These are phyloP conservation scores for Hypoxylon lenormandii DNA, from an alignment of 495 filamentous ascomycete species.

Conservation along the genomic window DNA sequence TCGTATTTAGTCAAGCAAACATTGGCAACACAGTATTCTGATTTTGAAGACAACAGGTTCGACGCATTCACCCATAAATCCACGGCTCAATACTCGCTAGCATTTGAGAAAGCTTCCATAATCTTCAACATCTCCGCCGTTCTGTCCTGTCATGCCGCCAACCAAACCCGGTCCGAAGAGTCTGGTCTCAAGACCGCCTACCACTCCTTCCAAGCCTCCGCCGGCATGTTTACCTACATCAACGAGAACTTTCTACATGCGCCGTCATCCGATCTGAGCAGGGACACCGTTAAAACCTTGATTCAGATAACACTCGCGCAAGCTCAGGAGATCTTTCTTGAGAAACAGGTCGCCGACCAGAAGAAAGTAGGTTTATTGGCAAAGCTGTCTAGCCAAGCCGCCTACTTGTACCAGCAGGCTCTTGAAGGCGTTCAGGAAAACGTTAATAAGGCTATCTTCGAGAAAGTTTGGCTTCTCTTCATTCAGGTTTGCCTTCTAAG, in stretches of 20 bases:
- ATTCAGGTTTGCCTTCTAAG: conserved; percentile 69
- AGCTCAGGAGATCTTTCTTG: conserved; percentile 94
- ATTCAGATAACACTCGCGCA: conserved; percentile 94
- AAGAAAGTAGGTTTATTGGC: conserved; percentile 94
- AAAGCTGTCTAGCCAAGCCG: conserved; percentile 90
- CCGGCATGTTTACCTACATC: conserved; percentile 99
- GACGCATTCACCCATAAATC: conserved; percentile 98
- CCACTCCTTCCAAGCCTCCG: conserved; percentile 97
- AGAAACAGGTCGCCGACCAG: conserved; percentile 91
- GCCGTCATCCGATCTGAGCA: conserved; percentile 90
- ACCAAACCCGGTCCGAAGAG: conserved; percentile 91
- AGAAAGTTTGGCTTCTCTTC: conserved; percentile 91
- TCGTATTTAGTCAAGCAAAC: neutral
- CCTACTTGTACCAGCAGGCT: conserved; percentile 86
- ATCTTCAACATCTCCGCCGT: conserved; percentile 99
- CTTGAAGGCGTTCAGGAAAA: conserved; percentile 92
- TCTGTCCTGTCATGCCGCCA: conserved; percentile 92
- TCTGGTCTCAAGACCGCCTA: conserved; percentile 94
- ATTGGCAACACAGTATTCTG: conserved; percentile 24
- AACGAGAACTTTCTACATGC: conserved; percentile 99
- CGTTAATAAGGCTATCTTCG: conserved; percentile 89
- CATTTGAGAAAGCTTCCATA: conserved; percentile 98
- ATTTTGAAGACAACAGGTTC: conserved; percentile 72
- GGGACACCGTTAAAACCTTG: conserved; percentile 93
- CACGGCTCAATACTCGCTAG: conserved; percentile 93